Percentiles rank a stretch among this genome's conserved stretches.
phyloP scores from a whole-genome alignment of 2,329 filamentous ascomycete genomes.

The Trichoderma sp. region DNA sequence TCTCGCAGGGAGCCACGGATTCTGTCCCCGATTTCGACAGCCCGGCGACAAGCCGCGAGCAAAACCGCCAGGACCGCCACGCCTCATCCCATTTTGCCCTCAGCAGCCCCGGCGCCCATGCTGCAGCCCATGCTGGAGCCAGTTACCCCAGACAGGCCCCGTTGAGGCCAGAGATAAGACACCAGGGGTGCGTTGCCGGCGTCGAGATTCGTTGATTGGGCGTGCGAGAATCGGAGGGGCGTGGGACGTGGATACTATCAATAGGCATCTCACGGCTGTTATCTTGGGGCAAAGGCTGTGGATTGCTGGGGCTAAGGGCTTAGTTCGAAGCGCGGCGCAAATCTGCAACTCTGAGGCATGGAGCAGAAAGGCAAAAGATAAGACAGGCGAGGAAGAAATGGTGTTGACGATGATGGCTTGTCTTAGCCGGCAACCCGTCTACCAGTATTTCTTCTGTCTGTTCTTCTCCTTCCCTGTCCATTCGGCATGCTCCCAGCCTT shows the following conservation, averaged over 20 bases:
- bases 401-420: not conserved
- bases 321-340: constrained; percentile 23
- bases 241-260: not conserved
- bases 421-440: not conserved
- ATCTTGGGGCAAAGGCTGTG: constrained; percentile 20
- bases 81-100: constrained; percentile 8
- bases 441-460: not conserved
- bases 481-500: not conserved
- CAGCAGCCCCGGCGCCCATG: constrained; percentile 13
- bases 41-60: constrained; percentile 20
- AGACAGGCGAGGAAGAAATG: not conserved
- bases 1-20: not conserved
- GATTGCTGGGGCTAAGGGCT: constrained; percentile 20
- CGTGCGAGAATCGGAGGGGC: constrained; percentile 6
- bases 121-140: constrained; percentile 12
- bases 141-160: constrained; percentile 23
- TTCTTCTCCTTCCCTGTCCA: not conserved
- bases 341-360: constrained; percentile 15
- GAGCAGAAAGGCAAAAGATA: constrained; percentile 3
- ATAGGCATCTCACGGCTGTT: constrained; percentile 5
- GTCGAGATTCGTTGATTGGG: not conserved
- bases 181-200: constrained; percentile 19
- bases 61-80: constrained; percentile 11
- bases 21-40: constrained; percentile 18
- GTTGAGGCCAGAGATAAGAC: constrained; percentile 25